These are phyloP conservation scores for Naematelia aurantialba DNA, from an alignment of 768 basidiomycete species.

Conservation along the genomic window DNA sequence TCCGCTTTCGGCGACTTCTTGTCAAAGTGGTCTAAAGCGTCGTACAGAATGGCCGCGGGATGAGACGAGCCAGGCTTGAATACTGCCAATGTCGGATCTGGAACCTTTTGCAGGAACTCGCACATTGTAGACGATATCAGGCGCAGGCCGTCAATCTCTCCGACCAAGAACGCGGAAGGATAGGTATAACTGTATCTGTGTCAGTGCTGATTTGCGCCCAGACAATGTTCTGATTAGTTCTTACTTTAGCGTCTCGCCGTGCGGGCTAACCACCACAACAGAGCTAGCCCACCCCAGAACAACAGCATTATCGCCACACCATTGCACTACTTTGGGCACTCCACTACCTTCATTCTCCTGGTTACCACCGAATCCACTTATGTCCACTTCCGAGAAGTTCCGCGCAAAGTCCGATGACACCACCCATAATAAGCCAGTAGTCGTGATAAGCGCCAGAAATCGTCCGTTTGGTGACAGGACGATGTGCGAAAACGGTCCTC, in stretches of 20 bases:
- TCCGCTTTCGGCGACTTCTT: constrained; percentile 84
- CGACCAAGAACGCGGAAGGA: constrained; percentile 70
- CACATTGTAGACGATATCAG: constrained; percentile 72
- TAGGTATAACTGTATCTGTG: constrained; percentile 66
- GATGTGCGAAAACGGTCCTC: constrained; percentile 83
- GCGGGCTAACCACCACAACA: constrained; percentile 84
- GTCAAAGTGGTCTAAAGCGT: constrained; percentile 85
- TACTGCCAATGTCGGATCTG: constrained; percentile 73
- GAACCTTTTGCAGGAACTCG: constrained; percentile 91
- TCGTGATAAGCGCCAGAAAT: constrained; percentile 75
- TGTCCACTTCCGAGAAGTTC: constrained; percentile 78
- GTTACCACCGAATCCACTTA: constrained; percentile 21
- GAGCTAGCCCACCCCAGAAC: constrained; percentile 75
- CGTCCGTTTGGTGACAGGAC: constrained; percentile 92
- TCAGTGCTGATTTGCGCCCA: background rate
- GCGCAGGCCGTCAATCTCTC: constrained; percentile 87
- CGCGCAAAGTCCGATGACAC: constrained; percentile 92
- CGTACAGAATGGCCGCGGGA: constrained; percentile 83
- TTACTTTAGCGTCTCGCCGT: constrained; percentile 77
- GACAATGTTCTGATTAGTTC: constrained; percentile 39
- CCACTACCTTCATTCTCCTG: constrained; percentile 24
- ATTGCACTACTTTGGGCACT: constrained; percentile 65
- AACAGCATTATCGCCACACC: constrained; percentile 96
- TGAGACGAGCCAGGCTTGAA: constrained; percentile 91
- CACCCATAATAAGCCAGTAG: constrained; percentile 72